Evolutionary conservation across 148 eudicot species (phyloP).

Genomic region (Chenopodium album): DNA sequence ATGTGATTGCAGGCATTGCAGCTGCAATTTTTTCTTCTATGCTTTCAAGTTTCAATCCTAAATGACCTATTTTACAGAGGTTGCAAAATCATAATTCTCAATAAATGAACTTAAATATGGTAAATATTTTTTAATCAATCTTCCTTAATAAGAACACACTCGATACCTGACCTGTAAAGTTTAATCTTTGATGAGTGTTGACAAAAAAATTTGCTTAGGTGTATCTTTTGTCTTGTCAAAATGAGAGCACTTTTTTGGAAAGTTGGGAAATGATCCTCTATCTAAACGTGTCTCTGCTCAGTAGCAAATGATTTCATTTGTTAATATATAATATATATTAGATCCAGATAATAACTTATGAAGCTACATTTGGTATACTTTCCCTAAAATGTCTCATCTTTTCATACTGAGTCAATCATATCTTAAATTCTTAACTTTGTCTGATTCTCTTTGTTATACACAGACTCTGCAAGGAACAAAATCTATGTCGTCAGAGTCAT

Average conservation of each 20-base stretch:
- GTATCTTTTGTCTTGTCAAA: neutral
- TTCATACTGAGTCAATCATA: neutral
- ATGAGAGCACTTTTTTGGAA: neutral
- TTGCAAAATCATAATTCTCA: neutral
- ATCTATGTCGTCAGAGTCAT: conserved; percentile 64
- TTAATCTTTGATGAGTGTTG: neutral
- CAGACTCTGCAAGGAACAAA: conserved; percentile 51
- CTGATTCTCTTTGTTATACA: conserved; percentile 17
- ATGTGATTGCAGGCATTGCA: neutral
- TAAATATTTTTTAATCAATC: neutral
- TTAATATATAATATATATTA: neutral
- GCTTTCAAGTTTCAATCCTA: neutral
- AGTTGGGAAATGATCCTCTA: neutral
- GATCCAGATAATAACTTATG: neutral
- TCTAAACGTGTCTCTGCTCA: neutral
- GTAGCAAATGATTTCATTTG: neutral
- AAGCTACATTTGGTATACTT: neutral
- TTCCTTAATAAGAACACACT: neutral
- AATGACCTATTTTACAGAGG: neutral
- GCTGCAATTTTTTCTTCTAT: neutral
- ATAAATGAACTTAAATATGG: neutral
- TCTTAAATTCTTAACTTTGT: conserved; percentile 1
- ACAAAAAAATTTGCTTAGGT: neutral
- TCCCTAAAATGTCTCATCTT: conserved; percentile 3
- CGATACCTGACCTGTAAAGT: neutral